These are phyloP conservation scores for Globisporangium viniferum DNA, from an alignment of 352 stramenopile genomes.

Conservation along the genomic window DNA sequence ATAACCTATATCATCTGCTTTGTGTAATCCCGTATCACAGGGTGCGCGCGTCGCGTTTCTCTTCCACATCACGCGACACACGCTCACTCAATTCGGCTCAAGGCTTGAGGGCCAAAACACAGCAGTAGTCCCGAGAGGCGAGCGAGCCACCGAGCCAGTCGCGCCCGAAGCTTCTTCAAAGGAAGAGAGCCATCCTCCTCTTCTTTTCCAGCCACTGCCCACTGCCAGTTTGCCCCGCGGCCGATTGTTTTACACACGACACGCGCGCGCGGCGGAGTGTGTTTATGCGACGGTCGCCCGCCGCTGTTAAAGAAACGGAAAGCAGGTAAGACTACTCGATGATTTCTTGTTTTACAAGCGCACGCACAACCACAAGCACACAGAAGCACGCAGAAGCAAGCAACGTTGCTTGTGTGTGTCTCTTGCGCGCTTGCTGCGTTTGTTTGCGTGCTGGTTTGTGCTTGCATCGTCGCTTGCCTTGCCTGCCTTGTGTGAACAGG, in stretches of 20 bases:
- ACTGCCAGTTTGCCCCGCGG: background rate
- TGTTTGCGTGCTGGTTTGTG: constrained; percentile 1
- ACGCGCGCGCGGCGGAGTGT: constrained; percentile 9
- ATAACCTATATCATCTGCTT: background rate
- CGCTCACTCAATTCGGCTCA: too few relatives aligned
- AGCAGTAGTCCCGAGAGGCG: background rate
- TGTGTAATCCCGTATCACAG: background rate
- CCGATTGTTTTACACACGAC: constrained; percentile 7
- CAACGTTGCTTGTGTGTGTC: background rate
- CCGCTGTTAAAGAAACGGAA: constrained; percentile 10
- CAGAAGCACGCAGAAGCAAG: background rate
- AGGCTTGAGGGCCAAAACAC: background rate
- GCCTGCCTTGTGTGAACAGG: too few relatives aligned
- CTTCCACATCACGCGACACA: background rate
- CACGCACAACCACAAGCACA: background rate
- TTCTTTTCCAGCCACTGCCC: too few relatives aligned
- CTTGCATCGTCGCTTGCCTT: background rate
- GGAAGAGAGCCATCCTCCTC: too few relatives aligned
- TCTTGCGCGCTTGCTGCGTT: background rate
- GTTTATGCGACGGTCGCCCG: constrained; percentile 8
- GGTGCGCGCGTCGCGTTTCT: background rate
- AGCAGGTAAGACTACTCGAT: background rate
- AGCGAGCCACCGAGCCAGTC: background rate
- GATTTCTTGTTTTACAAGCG: background rate
- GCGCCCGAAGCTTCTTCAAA: too few relatives aligned